Percentiles rank a stretch among this genome's conserved stretches.
phyloP scores from a whole-genome alignment of 2,329 filamentous ascomycete genomes.

The Colletotrichum brevisporum region DNA sequence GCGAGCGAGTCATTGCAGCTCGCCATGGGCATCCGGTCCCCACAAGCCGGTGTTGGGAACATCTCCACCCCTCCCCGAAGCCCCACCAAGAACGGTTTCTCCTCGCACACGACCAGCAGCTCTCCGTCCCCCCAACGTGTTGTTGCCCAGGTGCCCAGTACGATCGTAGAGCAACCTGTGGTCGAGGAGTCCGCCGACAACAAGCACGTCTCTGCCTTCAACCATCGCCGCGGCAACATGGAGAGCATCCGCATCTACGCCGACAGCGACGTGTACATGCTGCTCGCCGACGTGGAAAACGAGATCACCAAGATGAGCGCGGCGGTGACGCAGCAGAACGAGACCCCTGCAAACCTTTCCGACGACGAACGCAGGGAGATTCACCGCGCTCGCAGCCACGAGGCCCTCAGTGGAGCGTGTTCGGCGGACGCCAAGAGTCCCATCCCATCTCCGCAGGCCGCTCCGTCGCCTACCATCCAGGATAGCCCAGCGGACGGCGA shows the following conservation, averaged over 20 bases:
- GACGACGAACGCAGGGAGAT: slow-evolving; percentile 57
- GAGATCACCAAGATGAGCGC: slow-evolving; percentile 65
- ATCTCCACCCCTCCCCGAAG: slow-evolving; percentile 72
- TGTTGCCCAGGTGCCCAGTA: slow-evolving; percentile 68
- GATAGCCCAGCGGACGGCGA: slow-evolving; percentile 28
- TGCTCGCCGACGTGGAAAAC: slow-evolving; percentile 77
- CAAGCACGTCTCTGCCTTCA: slow-evolving; percentile 46
- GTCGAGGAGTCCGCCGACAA: slow-evolving; percentile 56
- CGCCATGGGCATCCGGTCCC: slow-evolving; percentile 54
- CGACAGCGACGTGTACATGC: slow-evolving; percentile 75
- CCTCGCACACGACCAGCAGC: slow-evolving; percentile 52
- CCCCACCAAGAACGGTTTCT: slow-evolving; percentile 63
- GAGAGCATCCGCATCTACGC: slow-evolving; percentile 80
- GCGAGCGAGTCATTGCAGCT: slow-evolving; percentile 59
- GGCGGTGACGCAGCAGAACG: slow-evolving; percentile 46
- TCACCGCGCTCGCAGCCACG: slow-evolving; percentile 66
- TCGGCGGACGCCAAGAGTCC: slow-evolving; percentile 45
- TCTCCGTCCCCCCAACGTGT: slow-evolving; percentile 66
- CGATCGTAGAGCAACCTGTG: slow-evolving; percentile 67
- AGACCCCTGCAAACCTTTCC: slow-evolving; percentile 50
- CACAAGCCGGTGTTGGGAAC: slow-evolving; percentile 52
- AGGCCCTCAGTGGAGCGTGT: slow-evolving; percentile 59
- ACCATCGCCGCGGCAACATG: slow-evolving; percentile 58
- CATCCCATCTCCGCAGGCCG: slow-evolving; percentile 47
- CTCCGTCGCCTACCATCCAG: slow-evolving; percentile 43